Evolutionary conservation across 2,329 filamentous ascomycete species (phyloP).

Genomic region (Sarocladium brachiariae): DNA sequence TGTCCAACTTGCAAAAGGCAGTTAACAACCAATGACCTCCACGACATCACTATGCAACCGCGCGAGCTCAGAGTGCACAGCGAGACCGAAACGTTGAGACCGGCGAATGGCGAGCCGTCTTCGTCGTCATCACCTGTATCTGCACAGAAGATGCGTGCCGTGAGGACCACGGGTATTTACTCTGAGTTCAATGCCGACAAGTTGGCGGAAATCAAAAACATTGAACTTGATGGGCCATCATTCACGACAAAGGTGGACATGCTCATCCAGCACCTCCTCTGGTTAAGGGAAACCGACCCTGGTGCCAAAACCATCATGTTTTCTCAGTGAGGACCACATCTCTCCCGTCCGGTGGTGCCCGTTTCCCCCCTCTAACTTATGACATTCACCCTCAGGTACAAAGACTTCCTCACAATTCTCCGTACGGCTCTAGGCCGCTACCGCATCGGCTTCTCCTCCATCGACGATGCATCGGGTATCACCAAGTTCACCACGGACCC

Average conservation of each 20-base stretch:
- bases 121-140: not conserved
- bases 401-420: slow-evolving; percentile 71
- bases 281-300: slow-evolving; percentile 76
- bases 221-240: slow-evolving; percentile 64
- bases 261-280: slow-evolving; percentile 71
- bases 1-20: slow-evolving; percentile 80
- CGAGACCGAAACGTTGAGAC: slow-evolving; percentile 11
- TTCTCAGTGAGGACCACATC: slow-evolving; percentile 51
- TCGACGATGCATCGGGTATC: slow-evolving; percentile 64
- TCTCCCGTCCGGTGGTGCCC: not conserved
- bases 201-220: slow-evolving; percentile 72
- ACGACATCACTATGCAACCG: slow-evolving; percentile 79
- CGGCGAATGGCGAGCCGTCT: not conserved
- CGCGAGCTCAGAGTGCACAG: slow-evolving; percentile 60
- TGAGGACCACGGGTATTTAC: slow-evolving; percentile 56
- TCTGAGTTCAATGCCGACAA: slow-evolving; percentile 64
- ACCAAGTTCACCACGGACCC: slow-evolving; percentile 71
- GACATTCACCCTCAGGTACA: slow-evolving; percentile 39
- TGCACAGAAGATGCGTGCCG: slow-evolving; percentile 11
- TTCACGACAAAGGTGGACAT: slow-evolving; percentile 91
- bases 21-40: slow-evolving; percentile 61
- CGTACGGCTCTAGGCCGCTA: slow-evolving; percentile 62
- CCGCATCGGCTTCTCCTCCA: slow-evolving; percentile 65
- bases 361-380: slow-evolving; percentile 13
- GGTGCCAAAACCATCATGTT: slow-evolving; percentile 92